These are phyloP conservation scores for Thermothelomyces thermophilus DNA, from an alignment of 2,329 filamentous ascomycete species.

Conservation along the genomic window DNA sequence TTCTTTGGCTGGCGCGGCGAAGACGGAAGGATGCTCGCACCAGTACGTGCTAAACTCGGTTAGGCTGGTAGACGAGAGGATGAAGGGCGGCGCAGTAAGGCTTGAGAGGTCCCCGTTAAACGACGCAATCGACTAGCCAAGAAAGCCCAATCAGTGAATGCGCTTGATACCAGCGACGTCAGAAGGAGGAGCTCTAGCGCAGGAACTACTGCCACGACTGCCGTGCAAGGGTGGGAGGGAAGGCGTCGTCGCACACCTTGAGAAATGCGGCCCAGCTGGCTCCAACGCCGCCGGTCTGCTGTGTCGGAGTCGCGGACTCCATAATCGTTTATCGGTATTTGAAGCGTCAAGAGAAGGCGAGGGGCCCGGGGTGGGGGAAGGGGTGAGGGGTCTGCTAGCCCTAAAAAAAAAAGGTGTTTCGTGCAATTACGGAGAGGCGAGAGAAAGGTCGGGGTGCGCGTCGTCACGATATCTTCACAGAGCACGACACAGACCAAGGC, in stretches of 20 bases:
- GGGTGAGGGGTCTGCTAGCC: no score
- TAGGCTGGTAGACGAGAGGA: slow-evolving; percentile 69
- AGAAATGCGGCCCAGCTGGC: slow-evolving; percentile 48
- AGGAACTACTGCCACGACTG: background rate
- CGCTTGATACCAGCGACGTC: background rate
- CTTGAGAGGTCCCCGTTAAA: slow-evolving; percentile 79
- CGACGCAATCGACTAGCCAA: slow-evolving; percentile 60
- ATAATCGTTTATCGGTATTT: slow-evolving; percentile 8
- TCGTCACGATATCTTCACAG: background rate
- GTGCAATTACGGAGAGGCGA: background rate
- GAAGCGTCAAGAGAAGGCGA: background rate
- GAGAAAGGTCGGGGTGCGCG: background rate
- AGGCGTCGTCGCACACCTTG: slow-evolving; percentile 34
- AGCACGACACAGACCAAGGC: background rate
- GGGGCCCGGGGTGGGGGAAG: no score
- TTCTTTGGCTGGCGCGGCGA: slow-evolving; percentile 77
- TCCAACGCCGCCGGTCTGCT: slow-evolving; percentile 32
- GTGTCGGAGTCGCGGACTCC: slow-evolving; percentile 16
- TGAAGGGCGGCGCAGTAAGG: slow-evolving; percentile 75
- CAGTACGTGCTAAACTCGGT: slow-evolving; percentile 80
- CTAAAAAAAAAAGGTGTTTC: background rate
- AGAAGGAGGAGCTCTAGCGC: background rate
- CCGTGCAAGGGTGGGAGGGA: background rate
- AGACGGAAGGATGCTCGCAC: slow-evolving; percentile 69
- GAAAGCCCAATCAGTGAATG: background rate